These are phyloP conservation scores for Voacanga thouarsii DNA, from an alignment of 257 asterid genomes.

Conservation along the genomic window DNA sequence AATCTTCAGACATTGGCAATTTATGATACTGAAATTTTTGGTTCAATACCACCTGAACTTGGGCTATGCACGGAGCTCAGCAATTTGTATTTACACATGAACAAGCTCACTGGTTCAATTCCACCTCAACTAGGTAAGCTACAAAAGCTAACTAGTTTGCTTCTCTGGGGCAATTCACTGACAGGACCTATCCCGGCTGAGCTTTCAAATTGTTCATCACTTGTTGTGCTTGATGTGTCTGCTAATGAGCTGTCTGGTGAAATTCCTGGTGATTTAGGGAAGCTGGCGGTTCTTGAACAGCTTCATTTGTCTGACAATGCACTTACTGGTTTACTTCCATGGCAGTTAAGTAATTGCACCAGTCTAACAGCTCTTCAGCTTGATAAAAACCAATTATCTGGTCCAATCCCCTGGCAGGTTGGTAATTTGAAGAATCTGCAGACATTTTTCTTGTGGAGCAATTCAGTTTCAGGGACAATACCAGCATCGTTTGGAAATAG, in stretches of 20 bases:
- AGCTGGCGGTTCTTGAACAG: slow-evolving; percentile 58
- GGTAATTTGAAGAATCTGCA: slow-evolving; percentile 73
- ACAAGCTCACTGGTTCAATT: slow-evolving; percentile 66
- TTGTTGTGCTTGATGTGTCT: slow-evolving; percentile 77
- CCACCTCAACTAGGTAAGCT: slow-evolving; percentile 67
- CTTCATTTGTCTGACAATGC: slow-evolving; percentile 79
- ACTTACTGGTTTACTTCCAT: slow-evolving; percentile 60
- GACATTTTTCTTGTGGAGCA: slow-evolving; percentile 88
- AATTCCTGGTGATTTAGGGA: slow-evolving; percentile 68
- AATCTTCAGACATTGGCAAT: slow-evolving; percentile 68
- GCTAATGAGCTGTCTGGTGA: slow-evolving; percentile 66
- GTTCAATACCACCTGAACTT: slow-evolving; percentile 73
- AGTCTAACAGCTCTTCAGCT: slow-evolving; percentile 78
- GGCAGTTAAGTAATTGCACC: slow-evolving; percentile 65
- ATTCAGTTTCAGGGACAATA: slow-evolving; percentile 69
- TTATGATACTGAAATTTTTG: slow-evolving; percentile 75
- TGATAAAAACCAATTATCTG: slow-evolving; percentile 73
- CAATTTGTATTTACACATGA: slow-evolving; percentile 75
- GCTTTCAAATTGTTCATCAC: slow-evolving; percentile 59
- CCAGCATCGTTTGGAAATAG: slow-evolving; percentile 74
- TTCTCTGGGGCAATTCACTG: slow-evolving; percentile 78
- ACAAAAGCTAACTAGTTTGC: slow-evolving; percentile 74
- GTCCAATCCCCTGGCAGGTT: slow-evolving; percentile 62
- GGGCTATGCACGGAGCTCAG: slow-evolving; percentile 64
- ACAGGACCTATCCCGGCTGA: slow-evolving; percentile 61